Percentiles rank a stretch among this genome's conserved stretches.
These are phyloP conservation scores for Pseudopithomyces maydicus DNA, from an alignment of 2,329 filamentous ascomycete genomes.

Conservation along the genomic window DNA sequence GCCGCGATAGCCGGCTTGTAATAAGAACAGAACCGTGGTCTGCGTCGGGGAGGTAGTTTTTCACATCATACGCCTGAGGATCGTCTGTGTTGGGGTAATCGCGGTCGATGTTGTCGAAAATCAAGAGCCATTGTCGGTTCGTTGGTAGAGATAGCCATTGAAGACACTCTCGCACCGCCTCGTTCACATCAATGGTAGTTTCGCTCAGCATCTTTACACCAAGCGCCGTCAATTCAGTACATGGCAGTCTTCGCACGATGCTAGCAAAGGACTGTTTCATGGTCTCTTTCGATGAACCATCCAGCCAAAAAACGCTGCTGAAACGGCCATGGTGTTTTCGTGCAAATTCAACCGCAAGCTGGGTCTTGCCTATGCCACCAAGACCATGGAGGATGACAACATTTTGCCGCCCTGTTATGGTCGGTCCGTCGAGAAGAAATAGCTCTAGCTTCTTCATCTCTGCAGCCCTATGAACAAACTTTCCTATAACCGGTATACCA, in stretches of 20 bases:
- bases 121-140: constrained; percentile 20
- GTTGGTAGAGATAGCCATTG: constrained; percentile 20
- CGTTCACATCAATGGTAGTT: constrained; percentile 12
- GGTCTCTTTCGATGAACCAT: constrained; percentile 15
- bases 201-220: constrained; percentile 13
- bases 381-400: constrained; percentile 20
- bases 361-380: constrained; percentile 22
- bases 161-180: constrained; percentile 18
- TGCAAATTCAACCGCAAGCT: constrained; percentile 15
- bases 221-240: constrained; percentile 13
- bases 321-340: constrained; percentile 14
- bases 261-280: constrained; percentile 19
- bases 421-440: constrained; percentile 15
- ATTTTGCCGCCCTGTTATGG: constrained; percentile 25
- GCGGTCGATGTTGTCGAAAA: constrained; percentile 28
- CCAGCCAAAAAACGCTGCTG: constrained; percentile 20
- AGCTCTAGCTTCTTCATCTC: constrained; percentile 25
- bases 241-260: constrained; percentile 17
- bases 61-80: constrained; percentile 19
- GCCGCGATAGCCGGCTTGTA: constrained; percentile 21
- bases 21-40: constrained; percentile 24
- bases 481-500: constrained; percentile 12
- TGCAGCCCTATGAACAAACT: constrained; percentile 24
- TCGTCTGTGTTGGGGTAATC: constrained; percentile 15
- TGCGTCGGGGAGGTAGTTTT: constrained; percentile 19